These are phyloP conservation scores for Boletus barrowsii DNA, from an alignment of 768 basidiomycete species.

Conservation along the genomic window DNA sequence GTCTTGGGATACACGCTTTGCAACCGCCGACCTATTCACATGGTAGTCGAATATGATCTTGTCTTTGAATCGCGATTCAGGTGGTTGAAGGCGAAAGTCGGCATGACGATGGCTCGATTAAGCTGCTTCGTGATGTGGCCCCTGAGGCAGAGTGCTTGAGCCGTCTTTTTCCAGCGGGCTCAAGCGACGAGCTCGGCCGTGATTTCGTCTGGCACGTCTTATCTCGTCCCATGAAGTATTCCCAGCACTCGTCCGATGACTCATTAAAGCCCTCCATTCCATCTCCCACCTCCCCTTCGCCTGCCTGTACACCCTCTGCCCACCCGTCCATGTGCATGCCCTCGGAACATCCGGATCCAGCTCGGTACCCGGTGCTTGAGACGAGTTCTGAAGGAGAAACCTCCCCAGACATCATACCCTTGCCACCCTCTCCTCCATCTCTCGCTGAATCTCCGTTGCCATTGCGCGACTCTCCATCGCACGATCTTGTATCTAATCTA, in stretches of 20 bases:
- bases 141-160: constrained; percentile 17
- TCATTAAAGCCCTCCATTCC: constrained; percentile 17
- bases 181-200: constrained; percentile 15
- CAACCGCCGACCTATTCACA: constrained; percentile 11
- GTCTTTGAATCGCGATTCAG: background rate
- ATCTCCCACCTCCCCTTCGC: background rate
- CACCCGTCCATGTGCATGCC: constrained; percentile 6
- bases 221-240: constrained; percentile 37
- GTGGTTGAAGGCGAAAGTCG: background rate
- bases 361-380: too few relatives aligned
- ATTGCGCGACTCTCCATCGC: constrained; percentile 7
- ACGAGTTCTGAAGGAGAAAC: too few relatives aligned
- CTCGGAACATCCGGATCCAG: constrained; percentile 14
- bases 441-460: constrained; percentile 2
- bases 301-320: constrained; percentile 8
- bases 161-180: constrained; percentile 25
- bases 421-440: constrained; percentile 7
- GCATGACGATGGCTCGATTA: constrained; percentile 4
- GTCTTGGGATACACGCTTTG: constrained; percentile 2
- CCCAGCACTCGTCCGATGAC: constrained; percentile 46
- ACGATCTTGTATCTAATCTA: constrained; percentile 27
- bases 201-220: constrained; percentile 18
- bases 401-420: background rate
- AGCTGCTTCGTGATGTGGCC: background rate
- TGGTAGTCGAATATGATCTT: constrained; percentile 7